Base-by-base conservation (phyloP, 441 rosid genomes). In the Dalechampia spathulata region DNA sequence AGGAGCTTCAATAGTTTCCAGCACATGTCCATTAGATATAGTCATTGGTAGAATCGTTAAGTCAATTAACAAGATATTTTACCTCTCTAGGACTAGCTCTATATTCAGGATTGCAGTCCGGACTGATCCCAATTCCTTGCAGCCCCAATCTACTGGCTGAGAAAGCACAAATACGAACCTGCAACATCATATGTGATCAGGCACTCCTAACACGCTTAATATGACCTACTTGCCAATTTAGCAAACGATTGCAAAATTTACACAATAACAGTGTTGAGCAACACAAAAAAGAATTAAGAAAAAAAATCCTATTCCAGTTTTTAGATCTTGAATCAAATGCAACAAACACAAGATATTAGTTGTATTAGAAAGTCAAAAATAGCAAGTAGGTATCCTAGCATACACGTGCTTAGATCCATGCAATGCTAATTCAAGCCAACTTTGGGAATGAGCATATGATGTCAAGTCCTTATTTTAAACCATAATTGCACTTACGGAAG, bases 111-210 rank as follows among this genome's bases (percentile, higher is more conserved):
- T 86, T 89, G 78, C 87, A 83, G 67, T 92, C 96, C 7, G 97
- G 99, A 64, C 92, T 77, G 48, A 92, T 89, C 50, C 80, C 97
- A 53, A 86, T 80, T 36, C 92, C 99, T 68, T 83, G 51, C 39
- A 92, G 60, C 55, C 82, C 87, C 57, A 89, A 43, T 55, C 57
- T 65, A 58, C 66, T 60, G 7, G 87, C 84, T 9, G 97, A 75
- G 70, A 92, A 92, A 57, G 99, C 97, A 78, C 97, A 92, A 41
- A 86, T 74, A 6, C 89, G 83, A 55, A 86, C 78, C 99, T 92
- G 82, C 49, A 52, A 41, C 50, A 57, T 9, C 9, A 19, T 49
- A 51, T 16, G 36, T 21, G 20, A 42, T 21, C 21, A n/a, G 37
- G 19, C 11, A 30, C 43, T 4, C 17, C 34, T 1, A 36, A 52